Percentiles rank a stretch among this genome's conserved stretches.
Conservation (phyloP, 129 eudicot species). For the Arctium lappa region DNA sequence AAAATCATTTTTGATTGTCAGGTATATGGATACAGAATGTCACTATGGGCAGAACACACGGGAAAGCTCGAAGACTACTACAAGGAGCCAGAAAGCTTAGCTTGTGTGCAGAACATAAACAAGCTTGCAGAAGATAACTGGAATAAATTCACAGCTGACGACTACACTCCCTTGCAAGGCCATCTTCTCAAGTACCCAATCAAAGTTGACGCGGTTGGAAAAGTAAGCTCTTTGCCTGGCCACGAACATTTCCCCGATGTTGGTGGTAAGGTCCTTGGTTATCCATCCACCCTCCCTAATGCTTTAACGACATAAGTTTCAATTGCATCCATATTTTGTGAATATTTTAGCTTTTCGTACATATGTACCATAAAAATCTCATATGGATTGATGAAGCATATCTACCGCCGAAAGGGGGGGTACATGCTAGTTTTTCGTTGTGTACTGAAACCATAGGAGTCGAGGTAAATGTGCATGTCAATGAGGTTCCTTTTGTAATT, state of each 20-base stretch:
- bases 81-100: constrained; percentile 51
- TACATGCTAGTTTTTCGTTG: background rate
- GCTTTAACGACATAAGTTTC: constrained; percentile 57
- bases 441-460: constrained; percentile 3
- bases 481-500: background rate
- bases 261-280: constrained; percentile 84
- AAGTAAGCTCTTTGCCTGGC: constrained; percentile 58
- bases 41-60: constrained; percentile 92
- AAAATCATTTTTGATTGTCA: constrained; percentile 16
- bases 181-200: constrained; percentile 85
- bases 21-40: constrained; percentile 94
- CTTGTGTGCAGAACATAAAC: constrained; percentile 56
- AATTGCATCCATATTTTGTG: background rate
- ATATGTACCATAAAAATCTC: constrained; percentile 12
- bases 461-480: constrained; percentile 6
- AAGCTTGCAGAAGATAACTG: constrained; percentile 72
- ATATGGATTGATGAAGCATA: background rate
- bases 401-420: background rate
- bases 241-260: constrained; percentile 75
- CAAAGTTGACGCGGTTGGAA: constrained; percentile 51
- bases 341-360: constrained; percentile 9
- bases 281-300: constrained; percentile 60
- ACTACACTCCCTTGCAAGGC: constrained; percentile 60
- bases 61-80: constrained; percentile 58
- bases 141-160: constrained; percentile 51